Base-by-base conservation (phyloP, 2,329 filamentous ascomycete species). In the Camillea tinctor region DNA sequence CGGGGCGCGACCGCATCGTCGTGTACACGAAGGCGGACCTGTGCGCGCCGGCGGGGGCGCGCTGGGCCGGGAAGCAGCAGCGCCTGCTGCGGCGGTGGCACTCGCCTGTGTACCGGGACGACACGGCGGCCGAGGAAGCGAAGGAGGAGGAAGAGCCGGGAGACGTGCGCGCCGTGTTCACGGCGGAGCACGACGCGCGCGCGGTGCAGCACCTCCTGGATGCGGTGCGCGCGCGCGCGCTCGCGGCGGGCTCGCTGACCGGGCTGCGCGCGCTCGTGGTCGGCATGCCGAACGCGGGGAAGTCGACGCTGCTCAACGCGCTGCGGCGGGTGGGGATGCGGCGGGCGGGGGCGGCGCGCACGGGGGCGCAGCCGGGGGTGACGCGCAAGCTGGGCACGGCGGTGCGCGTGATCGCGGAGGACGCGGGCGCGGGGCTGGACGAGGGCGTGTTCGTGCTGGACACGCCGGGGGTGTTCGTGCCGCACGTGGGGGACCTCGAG, bases 211-310 rank as follows among this genome's bases (percentile, higher is more conserved):
- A 66, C 2, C 72, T 86, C 3, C 71, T 86, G 11, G 74, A 80
- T 1, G 78, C 79, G 58, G 77, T 87, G 58, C 82, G 81, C 60
- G 70, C 76, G 3, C 79, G 84, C 62, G 82, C 83, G 22, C 64
- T 70, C n/a, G 72, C 76, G 23, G 73, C 75, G 26, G 80, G 87
- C 67, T 85, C 84, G 21, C 77, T 98, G n/a, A 88, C 91, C 7
- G 93, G 93, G n/a, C 84, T 92, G 67, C 86, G 93, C 54, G 85
- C 93, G 59, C 84, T 99, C 74, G 86, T 98, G 0, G 93, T 98
- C 15, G 95, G 95, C 58, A 97, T 99, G 93, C 95, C 95, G 40
- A 99, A 99, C 72, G 92, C 97, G 0, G 95, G 95, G 40, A 99
- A 99, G 77, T 96, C 92, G 52, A 93, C 93, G 1, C 81, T 99